These are phyloP conservation scores for Scheffersomyces quercinus DNA, from an alignment of 1,139 yeast genomes.

Conservation along the genomic window DNA sequence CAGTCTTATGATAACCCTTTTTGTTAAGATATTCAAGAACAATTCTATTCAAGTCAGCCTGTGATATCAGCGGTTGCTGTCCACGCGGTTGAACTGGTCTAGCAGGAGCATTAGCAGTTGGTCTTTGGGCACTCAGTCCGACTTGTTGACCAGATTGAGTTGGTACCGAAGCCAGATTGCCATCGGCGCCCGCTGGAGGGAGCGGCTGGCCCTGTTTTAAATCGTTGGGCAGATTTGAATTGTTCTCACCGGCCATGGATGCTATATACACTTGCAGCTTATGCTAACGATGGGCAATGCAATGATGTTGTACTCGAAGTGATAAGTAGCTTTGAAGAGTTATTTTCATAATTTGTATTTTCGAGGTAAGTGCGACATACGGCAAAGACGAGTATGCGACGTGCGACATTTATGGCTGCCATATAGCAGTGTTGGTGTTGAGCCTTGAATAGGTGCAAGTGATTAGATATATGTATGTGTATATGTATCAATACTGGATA, in stretches of 20 bases:
- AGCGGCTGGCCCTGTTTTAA: not conserved
- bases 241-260: slow-evolving; percentile 1
- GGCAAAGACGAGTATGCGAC: not conserved
- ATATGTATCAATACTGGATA: not conserved
- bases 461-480: not conserved
- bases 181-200: too few relatives aligned
- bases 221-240: slow-evolving; percentile 1
- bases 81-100: slow-evolving; percentile 15
- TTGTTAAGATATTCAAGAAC: slow-evolving; percentile 90
- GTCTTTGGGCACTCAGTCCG: not conserved
- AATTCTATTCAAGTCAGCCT: slow-evolving; percentile 83
- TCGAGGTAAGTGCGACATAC: not conserved
- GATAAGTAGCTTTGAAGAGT: too few relatives aligned
- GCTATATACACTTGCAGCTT: not conserved
- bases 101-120: slow-evolving; percentile 1
- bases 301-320: not conserved
- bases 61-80: slow-evolving; percentile 48
- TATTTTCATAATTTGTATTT: not conserved
- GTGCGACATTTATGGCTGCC: too few relatives aligned
- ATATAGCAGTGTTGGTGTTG: not conserved
- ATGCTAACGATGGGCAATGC: not conserved
- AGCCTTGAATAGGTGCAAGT: too few relatives aligned
- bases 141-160: slow-evolving; percentile 3
- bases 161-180: not conserved
- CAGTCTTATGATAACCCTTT: slow-evolving; percentile 92